Evolutionary conservation across 176 grass and related monocot genomes (phyloP), one percentile per base, ranked within the genome.

Genomic region (Ananas comosus): DNA sequence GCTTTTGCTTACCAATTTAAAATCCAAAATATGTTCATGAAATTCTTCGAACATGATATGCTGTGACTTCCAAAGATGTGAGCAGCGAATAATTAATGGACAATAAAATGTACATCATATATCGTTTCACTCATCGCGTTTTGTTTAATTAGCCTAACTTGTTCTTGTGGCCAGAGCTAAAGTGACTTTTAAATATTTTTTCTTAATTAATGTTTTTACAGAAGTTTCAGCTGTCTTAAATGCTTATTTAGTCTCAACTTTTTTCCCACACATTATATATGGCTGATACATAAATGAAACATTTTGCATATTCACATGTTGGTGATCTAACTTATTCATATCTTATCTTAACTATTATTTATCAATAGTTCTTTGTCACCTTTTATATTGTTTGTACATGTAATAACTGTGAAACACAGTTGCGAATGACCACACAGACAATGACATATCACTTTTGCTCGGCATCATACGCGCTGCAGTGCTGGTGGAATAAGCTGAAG

Each of bases 401-500:
- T 19, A 19, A 18, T 61, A 61, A 16, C 16, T 61, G 16, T 9
- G 16, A 10, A 10, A 10, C 9, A 17, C 53, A 57, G 53, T 57
- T 57, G n/a, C n/a, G 56, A 18, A 18, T 61, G 56, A 61, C 9
- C 56, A 61, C 56, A 61, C 56, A n/a, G 56, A 61, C 16, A 61
- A 61, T 19, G 56, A 61, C 21, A 61, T 61, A 19, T 61, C 56
- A 59, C 56, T n/a, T 67, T 67, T 67, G 33, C 33, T 49, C 9
- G 65, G 65, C 65, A 67, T 49, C 28, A 67, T 67, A 49, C 8
- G 16, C 21, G 56, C 13, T 17, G 65, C 65, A 67, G n/a, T 33
- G 48, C 17, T 66, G 65, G 65, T 67, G 65, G 17, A 67, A 49
- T 47, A 49, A 47, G 65, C 33, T 67, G 14, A 14, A 14, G 28